Base-by-base conservation (phyloP, 805 yeast species). In the Wickerhamomyces sydowiorum region DNA sequence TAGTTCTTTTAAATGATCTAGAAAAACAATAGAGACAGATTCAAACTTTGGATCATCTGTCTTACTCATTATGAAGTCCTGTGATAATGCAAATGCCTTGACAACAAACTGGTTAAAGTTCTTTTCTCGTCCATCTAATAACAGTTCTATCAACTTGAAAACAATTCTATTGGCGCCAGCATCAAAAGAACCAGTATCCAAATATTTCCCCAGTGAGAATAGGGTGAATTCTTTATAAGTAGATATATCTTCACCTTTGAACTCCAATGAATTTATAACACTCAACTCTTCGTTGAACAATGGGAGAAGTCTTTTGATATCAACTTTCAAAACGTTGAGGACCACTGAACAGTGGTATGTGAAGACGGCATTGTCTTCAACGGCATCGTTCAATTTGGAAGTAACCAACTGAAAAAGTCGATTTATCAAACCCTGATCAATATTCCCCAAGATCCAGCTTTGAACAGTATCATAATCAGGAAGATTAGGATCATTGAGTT, bases 351-450 rank as follows among this genome's bases (percentile, higher is more conserved):
- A 53, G 43, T 82, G 73, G 56, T 89, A 90, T 2, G 78, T 66
- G 50, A 85, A 80, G 19, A 74, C 65, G 2, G 71, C 78, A 39
- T 77, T 65, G 56, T 89, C 96, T 51, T 82, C 85, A 20, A 72
- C 63, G 1, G 61, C 58, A 2, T 58, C 56, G 17, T 76, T 53
- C 12, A 86, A 55, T 7, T 83, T 76, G n/a, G 72, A 69, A 2
- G 82, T 64, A 35, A 87, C 60, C 13, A 78, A 56, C 44, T 78
- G 78, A 46, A 86, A 74, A 4, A 90, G 59, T 42, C 83, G 69
- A 44, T 78, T 78, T 0, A 80, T 61, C 1, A 82, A 69, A 0
- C 89, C 89, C 22, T 72, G 64, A 35, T 67, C 62, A 3, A 74
- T 42, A 7, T 68, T 60, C 2, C 65, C 61, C 23, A 62, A 51